Base-by-base conservation (phyloP, 495 filamentous ascomycete species). In the Copromyces sp. region DNA sequence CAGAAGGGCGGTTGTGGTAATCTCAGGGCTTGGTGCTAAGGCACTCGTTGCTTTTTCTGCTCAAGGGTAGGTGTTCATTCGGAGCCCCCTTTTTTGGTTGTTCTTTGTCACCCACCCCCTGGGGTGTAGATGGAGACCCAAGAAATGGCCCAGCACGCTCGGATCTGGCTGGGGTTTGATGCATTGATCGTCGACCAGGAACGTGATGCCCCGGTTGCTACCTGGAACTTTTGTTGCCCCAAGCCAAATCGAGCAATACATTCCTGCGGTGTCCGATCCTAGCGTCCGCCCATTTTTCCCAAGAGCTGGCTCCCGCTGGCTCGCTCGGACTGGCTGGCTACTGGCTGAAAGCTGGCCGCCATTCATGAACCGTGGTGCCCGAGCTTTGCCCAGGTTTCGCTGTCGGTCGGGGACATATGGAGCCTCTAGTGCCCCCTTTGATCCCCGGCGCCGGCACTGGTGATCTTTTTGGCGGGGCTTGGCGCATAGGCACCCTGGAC, bases 151-250 rank as follows among this genome's bases (percentile, higher is more conserved):
- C 53, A 61, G 53, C 47, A 61, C 24, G 29, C 53, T 61, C 53
- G 53, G 65, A 32, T 41, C 44, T 40, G 59, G 12, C 40, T 41
- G 70, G 74, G 71, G 35, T 35, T 16, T 42, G 72, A 73, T 75
- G 73, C 78, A 74, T 24, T 76, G 78, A 81, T 81, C 79, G 79
- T 75, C 79, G 75, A 75, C 78, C 70, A 81, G 77, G 79, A 76
- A 65, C 53, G 29, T 35, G 53, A 29, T 65, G 53, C 53, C 53
- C 53, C 17, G 53, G 53, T 65, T 65, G 47, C 47, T 24, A 59
- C 47, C 47, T 59, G 47, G 47, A n/a, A 71, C 70, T 72, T 45
- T 29, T 40, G 39, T 14, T 39, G 71, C 68, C 44, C 79, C 77
- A 77, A 69, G 70, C 79, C 76, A 39, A 44, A 75, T 78, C 69